Conservation (phyloP, 768 basidiomycete genomes). For the Suillus discolor region DNA sequence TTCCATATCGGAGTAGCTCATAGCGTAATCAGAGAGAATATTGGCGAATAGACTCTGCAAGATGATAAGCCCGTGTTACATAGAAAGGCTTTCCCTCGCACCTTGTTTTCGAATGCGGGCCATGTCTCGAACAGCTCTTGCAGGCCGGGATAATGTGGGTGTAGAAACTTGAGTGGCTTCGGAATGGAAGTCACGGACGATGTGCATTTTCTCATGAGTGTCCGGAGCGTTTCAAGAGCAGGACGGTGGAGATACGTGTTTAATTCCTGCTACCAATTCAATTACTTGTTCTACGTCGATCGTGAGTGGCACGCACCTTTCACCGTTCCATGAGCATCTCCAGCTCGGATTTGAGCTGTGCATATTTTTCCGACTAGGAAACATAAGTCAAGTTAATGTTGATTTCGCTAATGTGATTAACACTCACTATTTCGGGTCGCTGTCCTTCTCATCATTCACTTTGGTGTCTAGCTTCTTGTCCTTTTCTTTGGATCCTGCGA, state of each 20-base stretch:
- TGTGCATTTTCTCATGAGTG: constrained; percentile 92
- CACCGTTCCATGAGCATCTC: constrained; percentile 96
- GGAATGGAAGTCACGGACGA: constrained; percentile 99
- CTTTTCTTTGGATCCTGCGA: constrained; percentile 65
- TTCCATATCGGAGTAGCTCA: constrained; percentile 99
- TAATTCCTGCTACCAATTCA: constrained; percentile 65
- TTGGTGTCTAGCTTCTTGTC: constrained; percentile 50
- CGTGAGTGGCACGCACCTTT: constrained; percentile 56
- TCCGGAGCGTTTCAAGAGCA: constrained; percentile 91
- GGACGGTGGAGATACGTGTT: constrained; percentile 84
- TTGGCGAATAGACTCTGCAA: constrained; percentile 89
- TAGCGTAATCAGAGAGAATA: constrained; percentile 96
- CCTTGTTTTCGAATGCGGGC: constrained; percentile 78
- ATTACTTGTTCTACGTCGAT: constrained; percentile 9
- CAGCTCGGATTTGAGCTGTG: constrained; percentile 88
- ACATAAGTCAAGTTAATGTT: constrained; percentile 9
- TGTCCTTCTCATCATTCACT: constrained; percentile 51
- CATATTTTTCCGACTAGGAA: constrained; percentile 89
- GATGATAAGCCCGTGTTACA: constrained; percentile 4
- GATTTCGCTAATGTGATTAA: constrained; percentile 15
- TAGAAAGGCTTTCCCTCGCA: constrained; percentile 25
- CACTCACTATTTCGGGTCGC: constrained; percentile 64
- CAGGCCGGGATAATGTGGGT: constrained; percentile 88
- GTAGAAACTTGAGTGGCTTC: constrained; percentile 97
- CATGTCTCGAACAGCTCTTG: constrained; percentile 84